phyloP scores from a whole-genome alignment of 257 asterid species.

The Solanum gandarillasii region DNA sequence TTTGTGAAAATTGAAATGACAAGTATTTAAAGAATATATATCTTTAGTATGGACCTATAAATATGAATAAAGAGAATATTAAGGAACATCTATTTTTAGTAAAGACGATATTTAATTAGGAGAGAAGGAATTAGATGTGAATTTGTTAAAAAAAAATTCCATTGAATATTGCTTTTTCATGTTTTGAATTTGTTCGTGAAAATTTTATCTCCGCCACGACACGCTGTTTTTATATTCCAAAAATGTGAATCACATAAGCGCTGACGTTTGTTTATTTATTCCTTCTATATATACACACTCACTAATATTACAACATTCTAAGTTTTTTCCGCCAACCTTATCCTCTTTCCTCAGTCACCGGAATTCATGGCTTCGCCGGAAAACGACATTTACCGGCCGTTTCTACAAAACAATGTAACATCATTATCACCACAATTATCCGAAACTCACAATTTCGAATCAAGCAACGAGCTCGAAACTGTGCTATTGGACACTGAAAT shows the following conservation, averaged over 20 bases:
- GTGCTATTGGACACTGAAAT: not conserved
- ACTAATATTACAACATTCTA: not conserved
- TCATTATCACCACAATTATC: not conserved
- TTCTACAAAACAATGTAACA: not conserved
- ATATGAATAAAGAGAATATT: no score
- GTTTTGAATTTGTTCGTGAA: not conserved
- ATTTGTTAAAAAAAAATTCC: no score
- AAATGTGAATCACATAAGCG: not conserved
- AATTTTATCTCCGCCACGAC: not conserved
- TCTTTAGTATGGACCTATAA: no score
- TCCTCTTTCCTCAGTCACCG: not conserved
- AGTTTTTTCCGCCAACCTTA: not conserved
- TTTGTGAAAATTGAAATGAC: no score
- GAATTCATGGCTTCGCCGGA: not conserved
- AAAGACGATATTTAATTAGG: no score
- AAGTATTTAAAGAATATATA: no score
- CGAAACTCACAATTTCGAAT: not conserved
- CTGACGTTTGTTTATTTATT: not conserved
- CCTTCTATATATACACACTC: not conserved
- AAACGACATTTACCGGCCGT: not conserved
- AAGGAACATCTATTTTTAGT: fast-evolving
- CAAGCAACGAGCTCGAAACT: not conserved
- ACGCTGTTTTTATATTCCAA: fast-evolving
- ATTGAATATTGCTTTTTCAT: not conserved
- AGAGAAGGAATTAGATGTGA: no score